Evolutionary conservation across 106 monocot genomes (phyloP), one percentile per base, ranked within the genome.

Genomic region (Xerophyta viscosa): DNA sequence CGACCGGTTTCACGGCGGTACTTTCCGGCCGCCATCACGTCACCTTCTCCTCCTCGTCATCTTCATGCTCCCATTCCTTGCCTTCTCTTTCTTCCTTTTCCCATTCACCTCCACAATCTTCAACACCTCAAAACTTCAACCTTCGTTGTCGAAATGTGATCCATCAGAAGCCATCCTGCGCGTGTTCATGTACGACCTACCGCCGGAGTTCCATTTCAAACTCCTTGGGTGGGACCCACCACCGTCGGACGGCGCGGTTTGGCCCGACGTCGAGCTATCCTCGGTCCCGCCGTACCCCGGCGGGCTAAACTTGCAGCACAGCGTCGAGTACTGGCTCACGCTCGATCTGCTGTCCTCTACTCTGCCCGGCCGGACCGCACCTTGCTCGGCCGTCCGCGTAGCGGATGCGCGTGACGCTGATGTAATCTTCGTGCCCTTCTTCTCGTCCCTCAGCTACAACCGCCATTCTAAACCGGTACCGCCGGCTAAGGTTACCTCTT

Each of bases 301-400:
- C 12, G 88, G 88, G 20, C 58, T 89, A 49, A 83, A 89, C 56
- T 69, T 79, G 20, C 88, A 89, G 54, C 88, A 89, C 37, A 83
- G 83, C 33, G 71, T 80, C 27, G 88, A 83, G 68, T 89, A 80
- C 29, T 89, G 83, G 83, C 79, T 89, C n/a, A 83, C 83, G 7
- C 31, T 89, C 45, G 88, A 89, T 57, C 63, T 89, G 24, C 48
- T 89, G 31, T 70, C 83, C 2, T 83, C 88, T 0, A 63, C 26
- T 31, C 60, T 63, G 25, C 41, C 58, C 13, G 57, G 50, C 24
- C 52, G 74, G 20, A 42, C 19, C 2, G 39, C 55, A 26, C 63
- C 51, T 0, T 89, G 79, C 41, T 67, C 39, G 14, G 83, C 88
- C 31, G 52, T 83, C 2, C 65, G 88, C 47, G 83, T 89, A 31